Percentiles rank a stretch among this genome's conserved stretches.
These are phyloP conservation scores for Volutella citrinella DNA, from an alignment of 2,329 filamentous ascomycete species.

Conservation along the genomic window DNA sequence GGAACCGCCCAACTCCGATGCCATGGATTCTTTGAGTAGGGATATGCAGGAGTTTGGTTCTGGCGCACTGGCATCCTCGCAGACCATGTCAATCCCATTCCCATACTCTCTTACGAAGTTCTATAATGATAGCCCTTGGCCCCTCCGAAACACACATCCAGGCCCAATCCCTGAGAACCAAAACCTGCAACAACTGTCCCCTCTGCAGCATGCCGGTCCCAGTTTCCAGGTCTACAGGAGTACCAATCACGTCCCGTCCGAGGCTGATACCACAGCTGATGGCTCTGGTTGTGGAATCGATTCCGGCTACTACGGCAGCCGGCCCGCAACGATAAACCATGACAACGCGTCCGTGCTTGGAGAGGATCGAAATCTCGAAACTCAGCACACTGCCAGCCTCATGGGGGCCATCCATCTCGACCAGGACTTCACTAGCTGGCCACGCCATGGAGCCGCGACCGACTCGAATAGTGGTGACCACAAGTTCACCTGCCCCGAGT, in stretches of 20 bases:
- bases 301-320: conserved; percentile 45
- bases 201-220: conserved; percentile 8
- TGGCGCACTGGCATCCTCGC: too few relatives aligned
- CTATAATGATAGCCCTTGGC: too few relatives aligned
- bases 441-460: too few relatives aligned
- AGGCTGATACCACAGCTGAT: conserved; percentile 36
- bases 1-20: too few relatives aligned
- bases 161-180: conserved; percentile 20
- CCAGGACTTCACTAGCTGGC: neutral
- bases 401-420: conserved; percentile 29
- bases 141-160: too few relatives aligned
- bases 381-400: conserved; percentile 34
- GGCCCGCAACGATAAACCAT: conserved; percentile 39
- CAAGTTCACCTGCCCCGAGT: conserved; percentile 36
- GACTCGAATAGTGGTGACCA: conserved; percentile 15
- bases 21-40: too few relatives aligned
- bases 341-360: conserved; percentile 42
- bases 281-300: conserved; percentile 50
- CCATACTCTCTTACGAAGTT: too few relatives aligned
- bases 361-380: conserved; percentile 40
- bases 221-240: conserved; percentile 24
- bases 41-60: too few relatives aligned
- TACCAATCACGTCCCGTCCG: conserved; percentile 40
- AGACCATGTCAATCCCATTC: too few relatives aligned
- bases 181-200: conserved; percentile 19